Evolutionary conservation across 768 basidiomycete genomes (phyloP).

Genomic region (Tulasnella sp.): DNA sequence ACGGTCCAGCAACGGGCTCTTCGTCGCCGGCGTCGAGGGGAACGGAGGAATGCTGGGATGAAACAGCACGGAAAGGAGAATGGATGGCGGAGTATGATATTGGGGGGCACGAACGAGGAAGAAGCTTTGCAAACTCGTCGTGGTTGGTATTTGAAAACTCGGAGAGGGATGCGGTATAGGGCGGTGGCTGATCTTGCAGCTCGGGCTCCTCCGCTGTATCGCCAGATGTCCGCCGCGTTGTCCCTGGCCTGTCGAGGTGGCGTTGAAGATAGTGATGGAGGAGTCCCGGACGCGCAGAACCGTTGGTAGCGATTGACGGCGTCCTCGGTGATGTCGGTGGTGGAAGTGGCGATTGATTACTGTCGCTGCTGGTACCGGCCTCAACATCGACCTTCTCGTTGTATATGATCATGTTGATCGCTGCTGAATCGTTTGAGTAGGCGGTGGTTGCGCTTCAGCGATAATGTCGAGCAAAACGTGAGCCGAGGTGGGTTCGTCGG

Average conservation of each 20-base stretch:
- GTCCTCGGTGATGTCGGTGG: not conserved
- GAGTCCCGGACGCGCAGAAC: not conserved
- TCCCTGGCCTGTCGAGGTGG: not conserved
- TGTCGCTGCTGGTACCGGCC: not conserved
- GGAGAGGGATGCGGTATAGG: not conserved
- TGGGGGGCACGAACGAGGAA: not conserved
- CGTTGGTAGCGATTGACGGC: not conserved
- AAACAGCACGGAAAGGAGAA: not conserved
- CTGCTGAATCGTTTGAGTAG: not conserved
- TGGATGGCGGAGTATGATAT: not conserved
- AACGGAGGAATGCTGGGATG: not conserved
- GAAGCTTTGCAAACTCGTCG: no score
- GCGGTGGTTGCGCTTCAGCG: not conserved
- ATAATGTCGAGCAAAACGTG: not conserved
- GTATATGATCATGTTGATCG: slow-evolving; percentile 23
- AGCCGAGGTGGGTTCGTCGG: slow-evolving; percentile 14
- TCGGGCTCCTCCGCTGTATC: not conserved
- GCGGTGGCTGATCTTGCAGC: slow-evolving; percentile 1
- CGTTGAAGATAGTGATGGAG: slow-evolving; percentile 16
- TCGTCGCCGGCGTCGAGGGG: not conserved
- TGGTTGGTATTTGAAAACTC: not conserved
- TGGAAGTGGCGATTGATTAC: not conserved
- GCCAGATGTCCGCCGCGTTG: not conserved
- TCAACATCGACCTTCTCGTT: slow-evolving; percentile 30
- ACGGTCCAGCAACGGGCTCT: not conserved